Evolutionary conservation across 768 basidiomycete genomes (phyloP).

Genomic region (Phylloporus rhodoxanthus): DNA sequence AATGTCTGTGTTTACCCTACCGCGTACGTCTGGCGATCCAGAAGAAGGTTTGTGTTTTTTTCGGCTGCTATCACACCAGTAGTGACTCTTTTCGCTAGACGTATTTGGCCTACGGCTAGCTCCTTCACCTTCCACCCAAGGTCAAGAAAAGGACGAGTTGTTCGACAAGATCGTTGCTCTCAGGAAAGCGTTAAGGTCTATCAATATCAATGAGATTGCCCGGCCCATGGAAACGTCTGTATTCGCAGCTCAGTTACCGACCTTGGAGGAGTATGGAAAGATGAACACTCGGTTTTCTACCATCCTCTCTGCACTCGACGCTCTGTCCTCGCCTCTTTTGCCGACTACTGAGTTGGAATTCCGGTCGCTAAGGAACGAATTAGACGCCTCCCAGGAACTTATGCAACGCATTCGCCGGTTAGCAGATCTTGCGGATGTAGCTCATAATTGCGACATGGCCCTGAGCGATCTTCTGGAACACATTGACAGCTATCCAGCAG

Average conservation of each 20-base stretch:
- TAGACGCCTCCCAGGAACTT: conserved; percentile 45
- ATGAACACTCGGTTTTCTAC: conserved; percentile 43
- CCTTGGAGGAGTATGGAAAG: conserved; percentile 39
- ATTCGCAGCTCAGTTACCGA: conserved; percentile 45
- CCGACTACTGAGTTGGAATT: conserved; percentile 49
- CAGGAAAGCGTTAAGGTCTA: conserved; percentile 54
- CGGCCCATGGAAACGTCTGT: conserved; percentile 35
- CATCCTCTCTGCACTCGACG: conserved; percentile 41
- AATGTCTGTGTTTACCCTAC: background rate
- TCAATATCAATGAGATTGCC: conserved; percentile 52
- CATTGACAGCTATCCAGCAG: conserved; percentile 74
- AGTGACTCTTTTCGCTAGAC: conserved; percentile 36
- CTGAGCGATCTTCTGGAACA: conserved; percentile 83
- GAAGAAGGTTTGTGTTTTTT: conserved; percentile 23
- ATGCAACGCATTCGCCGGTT: conserved; percentile 50
- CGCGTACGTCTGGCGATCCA: background rate
- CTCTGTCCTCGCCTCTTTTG: conserved; percentile 38
- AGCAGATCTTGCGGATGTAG: conserved; percentile 43
- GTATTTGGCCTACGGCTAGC: conserved; percentile 47
- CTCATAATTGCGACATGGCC: conserved; percentile 61
- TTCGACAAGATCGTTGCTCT: conserved; percentile 47
- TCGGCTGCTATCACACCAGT: background rate
- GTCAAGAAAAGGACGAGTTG: conserved; percentile 40
- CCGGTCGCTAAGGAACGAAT: conserved; percentile 53
- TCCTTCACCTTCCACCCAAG: conserved; percentile 33